Evolutionary conservation across 129 eudicot species (phyloP).

Genomic region (Centaurea solstitialis): DNA sequence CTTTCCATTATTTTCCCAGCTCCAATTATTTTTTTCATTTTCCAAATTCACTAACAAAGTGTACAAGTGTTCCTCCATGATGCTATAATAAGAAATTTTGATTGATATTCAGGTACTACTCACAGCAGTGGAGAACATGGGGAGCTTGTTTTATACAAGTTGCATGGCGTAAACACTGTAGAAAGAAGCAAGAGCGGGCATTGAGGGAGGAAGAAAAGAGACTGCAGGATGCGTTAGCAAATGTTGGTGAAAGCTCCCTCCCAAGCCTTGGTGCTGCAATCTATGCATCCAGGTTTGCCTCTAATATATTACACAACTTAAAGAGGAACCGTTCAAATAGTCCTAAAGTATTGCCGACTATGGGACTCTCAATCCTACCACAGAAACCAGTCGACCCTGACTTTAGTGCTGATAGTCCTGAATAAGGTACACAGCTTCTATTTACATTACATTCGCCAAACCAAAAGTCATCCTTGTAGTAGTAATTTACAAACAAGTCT

Average conservation of each 20-base stretch:
- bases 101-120: slow-evolving; percentile 49
- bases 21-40: neutral
- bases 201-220: slow-evolving; percentile 59
- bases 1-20: neutral
- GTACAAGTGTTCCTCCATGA: neutral
- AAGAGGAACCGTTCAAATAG: slow-evolving; percentile 38
- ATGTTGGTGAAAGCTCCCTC: slow-evolving; percentile 40
- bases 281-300: slow-evolving; percentile 80
- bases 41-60: neutral
- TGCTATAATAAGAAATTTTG: neutral
- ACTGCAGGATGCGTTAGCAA: slow-evolving; percentile 49
- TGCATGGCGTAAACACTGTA: slow-evolving; percentile 76
- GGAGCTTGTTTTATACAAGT: slow-evolving; percentile 86
- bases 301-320: slow-evolving; percentile 54
- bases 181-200: slow-evolving; percentile 54
- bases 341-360: slow-evolving; percentile 35
- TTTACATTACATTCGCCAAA: neutral
- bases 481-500: neutral
- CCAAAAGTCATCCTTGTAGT: neutral
- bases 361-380: slow-evolving; percentile 45
- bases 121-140: slow-evolving; percentile 93
- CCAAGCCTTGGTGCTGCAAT: slow-evolving; percentile 76
- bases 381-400: slow-evolving; percentile 85
- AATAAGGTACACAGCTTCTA: slow-evolving; percentile 7
- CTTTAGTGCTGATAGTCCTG: slow-evolving; percentile 42